phyloP scores from a whole-genome alignment of 345 rosid genomes.

The Salix brachista region DNA sequence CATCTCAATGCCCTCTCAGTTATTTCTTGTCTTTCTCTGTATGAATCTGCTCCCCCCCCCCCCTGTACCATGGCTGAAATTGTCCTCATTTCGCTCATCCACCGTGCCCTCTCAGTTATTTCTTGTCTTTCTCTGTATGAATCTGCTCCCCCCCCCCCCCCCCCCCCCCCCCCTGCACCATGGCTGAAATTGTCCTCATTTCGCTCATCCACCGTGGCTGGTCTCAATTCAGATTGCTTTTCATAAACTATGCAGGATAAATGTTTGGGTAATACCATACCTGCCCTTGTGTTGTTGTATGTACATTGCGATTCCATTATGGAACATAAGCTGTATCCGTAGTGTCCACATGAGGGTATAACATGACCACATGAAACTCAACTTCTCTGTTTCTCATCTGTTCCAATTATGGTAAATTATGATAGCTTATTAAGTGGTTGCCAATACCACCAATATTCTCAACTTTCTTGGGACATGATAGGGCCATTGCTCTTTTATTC shows the following conservation, averaged over 20 bases:
- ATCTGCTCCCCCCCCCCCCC: background rate
- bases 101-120: background rate
- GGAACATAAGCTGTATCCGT: no score
- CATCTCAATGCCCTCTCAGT: no score
- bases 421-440: no score
- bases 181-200: background rate
- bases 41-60: no score
- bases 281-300: background rate
- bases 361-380: background rate
- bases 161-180: background rate
- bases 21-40: background rate
- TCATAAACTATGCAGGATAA: background rate
- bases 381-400: no score
- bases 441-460: background rate
- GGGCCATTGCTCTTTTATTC: background rate
- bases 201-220: background rate
- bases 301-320: background rate
- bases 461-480: background rate
- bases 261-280: background rate
- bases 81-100: background rate
- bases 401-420: background rate
- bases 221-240: background rate
- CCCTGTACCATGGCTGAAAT: background rate
- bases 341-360: background rate
- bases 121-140: background rate